Percentiles rank a stretch among this genome's conserved stretches.
phyloP scores from a whole-genome alignment of 2,329 filamentous ascomycete genomes.

The Hawksworthiomyces lignivorus region DNA sequence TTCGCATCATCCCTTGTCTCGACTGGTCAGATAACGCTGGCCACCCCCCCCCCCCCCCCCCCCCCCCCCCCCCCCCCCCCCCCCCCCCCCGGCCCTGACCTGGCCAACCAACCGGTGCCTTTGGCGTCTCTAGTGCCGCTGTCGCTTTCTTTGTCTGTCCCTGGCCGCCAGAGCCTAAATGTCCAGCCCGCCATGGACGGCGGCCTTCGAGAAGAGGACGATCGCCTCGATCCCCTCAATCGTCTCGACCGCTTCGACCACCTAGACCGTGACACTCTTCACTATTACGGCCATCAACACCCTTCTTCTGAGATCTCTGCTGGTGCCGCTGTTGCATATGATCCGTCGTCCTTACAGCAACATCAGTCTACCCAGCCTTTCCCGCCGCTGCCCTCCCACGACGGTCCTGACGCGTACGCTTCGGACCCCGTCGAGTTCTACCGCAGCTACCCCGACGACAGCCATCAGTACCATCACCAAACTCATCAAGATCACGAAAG shows the following conservation, averaged over 20 bases:
- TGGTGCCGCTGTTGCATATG: no score
- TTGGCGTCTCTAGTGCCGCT: no score
- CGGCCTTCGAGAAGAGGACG: conserved; percentile 36
- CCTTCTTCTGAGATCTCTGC: no score
- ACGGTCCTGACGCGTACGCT: conserved; percentile 11
- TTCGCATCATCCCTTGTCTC: no score
- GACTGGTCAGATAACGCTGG: no score
- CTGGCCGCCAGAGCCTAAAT: conserved; percentile 25
- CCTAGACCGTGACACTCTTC: conserved; percentile 11
- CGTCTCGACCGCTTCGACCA: conserved; percentile 21
- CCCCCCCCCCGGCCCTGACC: background rate
- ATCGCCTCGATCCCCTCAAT: conserved; percentile 19
- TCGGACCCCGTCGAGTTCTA: conserved; percentile 15
- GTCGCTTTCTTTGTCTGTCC: no score
- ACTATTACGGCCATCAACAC: background rate
- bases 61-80: background rate
- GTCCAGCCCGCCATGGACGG: conserved; percentile 39
- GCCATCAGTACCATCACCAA: background rate
- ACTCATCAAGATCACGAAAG: background rate
- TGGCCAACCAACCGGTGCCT: conserved; percentile 7
- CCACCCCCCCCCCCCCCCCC: background rate
- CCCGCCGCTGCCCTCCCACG: background rate
- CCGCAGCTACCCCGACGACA: conserved; percentile 10
- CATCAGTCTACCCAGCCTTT: conserved; percentile 4
- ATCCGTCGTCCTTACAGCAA: no score